These are phyloP conservation scores for Xerocomus nothofagi DNA, from an alignment of 1,284 basidiomycete species.

Conservation along the genomic window DNA sequence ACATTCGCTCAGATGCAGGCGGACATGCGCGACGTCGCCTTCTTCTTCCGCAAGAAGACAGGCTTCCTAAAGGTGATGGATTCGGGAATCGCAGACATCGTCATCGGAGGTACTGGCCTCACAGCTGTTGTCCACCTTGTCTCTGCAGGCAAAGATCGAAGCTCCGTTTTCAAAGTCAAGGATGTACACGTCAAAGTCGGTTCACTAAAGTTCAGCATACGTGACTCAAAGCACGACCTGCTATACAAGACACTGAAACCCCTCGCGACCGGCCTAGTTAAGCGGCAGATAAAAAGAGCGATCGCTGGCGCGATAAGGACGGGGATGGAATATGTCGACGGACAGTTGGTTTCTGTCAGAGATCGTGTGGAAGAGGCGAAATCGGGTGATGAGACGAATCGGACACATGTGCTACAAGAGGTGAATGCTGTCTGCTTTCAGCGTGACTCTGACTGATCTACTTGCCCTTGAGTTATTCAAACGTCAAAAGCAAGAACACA, in stretches of 20 bases:
- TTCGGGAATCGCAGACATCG: slow-evolving; percentile 89
- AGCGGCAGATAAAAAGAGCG: slow-evolving; percentile 88
- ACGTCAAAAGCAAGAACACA: slow-evolving; percentile 54
- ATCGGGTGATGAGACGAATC: slow-evolving; percentile 46
- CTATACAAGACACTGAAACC: slow-evolving; percentile 83
- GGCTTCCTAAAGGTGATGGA: slow-evolving; percentile 83
- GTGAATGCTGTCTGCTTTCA: slow-evolving; percentile 34
- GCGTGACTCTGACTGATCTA: not conserved
- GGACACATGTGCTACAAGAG: slow-evolving; percentile 67
- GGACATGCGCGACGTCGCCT: slow-evolving; percentile 91
- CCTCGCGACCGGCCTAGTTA: slow-evolving; percentile 79
- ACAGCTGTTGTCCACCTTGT: slow-evolving; percentile 65
- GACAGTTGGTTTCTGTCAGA: slow-evolving; percentile 80
- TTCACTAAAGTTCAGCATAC: slow-evolving; percentile 86
- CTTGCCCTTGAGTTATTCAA: slow-evolving; percentile 52
- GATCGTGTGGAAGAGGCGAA: slow-evolving; percentile 76
- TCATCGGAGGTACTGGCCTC: slow-evolving; percentile 80
- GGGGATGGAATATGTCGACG: slow-evolving; percentile 83
- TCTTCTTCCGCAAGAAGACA: slow-evolving; percentile 79
- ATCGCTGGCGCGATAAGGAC: slow-evolving; percentile 76
- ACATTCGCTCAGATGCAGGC: slow-evolving; percentile 86
- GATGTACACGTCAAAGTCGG: slow-evolving; percentile 80
- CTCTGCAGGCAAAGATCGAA: slow-evolving; percentile 61
- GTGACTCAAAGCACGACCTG: slow-evolving; percentile 90
- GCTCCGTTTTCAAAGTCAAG: slow-evolving; percentile 79